Percentiles rank a stretch among this genome's conserved stretches.
These are phyloP conservation scores for Telfairia occidentalis DNA, from an alignment of 331 rosid species.

Conservation along the genomic window DNA sequence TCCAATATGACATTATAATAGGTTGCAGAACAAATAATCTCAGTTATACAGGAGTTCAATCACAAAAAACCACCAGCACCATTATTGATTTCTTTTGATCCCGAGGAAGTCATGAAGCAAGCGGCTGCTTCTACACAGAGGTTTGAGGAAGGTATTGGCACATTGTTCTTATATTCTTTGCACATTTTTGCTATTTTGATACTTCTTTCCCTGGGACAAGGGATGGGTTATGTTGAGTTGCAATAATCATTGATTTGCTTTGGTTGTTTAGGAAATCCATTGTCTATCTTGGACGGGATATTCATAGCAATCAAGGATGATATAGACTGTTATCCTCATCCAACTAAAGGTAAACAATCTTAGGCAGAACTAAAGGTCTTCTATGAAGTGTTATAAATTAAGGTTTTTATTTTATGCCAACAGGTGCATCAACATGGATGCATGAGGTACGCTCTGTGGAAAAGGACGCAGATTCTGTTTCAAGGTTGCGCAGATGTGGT, in stretches of 20 bases:
- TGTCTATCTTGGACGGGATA: conserved; percentile 84
- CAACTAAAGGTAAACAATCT: conserved; percentile 50
- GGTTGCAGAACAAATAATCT: conserved; percentile 71
- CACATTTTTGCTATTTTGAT: not conserved
- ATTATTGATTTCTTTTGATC: conserved; percentile 64
- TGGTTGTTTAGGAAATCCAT: conserved; percentile 48
- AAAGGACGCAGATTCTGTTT: conserved; percentile 56
- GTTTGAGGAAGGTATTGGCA: conserved; percentile 65
- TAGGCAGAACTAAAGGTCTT: not conserved
- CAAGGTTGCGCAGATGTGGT: conserved; percentile 76
- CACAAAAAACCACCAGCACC: conserved; percentile 44
- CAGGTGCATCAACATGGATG: conserved; percentile 89
- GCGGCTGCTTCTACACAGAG: conserved; percentile 82
- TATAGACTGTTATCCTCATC: conserved; percentile 79
- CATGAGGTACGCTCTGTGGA: conserved; percentile 73
- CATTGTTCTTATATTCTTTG: not conserved
- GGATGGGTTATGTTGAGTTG: not conserved
- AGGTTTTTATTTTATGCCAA: conserved; percentile 15
- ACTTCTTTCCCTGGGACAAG: not conserved
- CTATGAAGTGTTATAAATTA: conserved; percentile 1
- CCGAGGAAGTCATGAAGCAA: conserved; percentile 64
- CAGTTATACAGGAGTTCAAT: conserved; percentile 47
- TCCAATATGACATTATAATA: conserved; percentile 17
- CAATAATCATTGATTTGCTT: conserved; percentile 16
- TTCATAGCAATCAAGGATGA: conserved; percentile 95